Percentiles rank a stretch among this genome's conserved stretches.
phyloP scores from a whole-genome alignment of 176 grass and related monocot species.

The Cenchrus fungigraminus region DNA sequence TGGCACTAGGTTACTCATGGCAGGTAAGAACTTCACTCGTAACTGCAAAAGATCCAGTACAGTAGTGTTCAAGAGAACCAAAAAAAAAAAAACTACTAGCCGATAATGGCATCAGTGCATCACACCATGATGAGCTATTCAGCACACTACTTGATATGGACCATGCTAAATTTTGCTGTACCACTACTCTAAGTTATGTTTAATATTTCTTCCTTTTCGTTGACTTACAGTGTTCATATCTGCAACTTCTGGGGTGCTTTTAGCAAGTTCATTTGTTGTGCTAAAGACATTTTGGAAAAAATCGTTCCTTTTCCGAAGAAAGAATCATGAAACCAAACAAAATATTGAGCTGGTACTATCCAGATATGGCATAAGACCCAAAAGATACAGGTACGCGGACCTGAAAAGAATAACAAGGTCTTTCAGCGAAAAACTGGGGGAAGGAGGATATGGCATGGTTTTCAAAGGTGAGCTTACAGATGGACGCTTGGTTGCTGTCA shows the following conservation, averaged over 20 bases:
- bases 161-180: background rate
- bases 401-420: constrained; percentile 28
- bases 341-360: constrained; percentile 8
- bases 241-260: background rate
- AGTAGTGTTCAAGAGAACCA: background rate
- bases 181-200: background rate
- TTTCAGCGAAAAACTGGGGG: constrained; percentile 32
- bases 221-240: background rate
- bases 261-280: background rate
- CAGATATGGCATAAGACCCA: constrained; percentile 21
- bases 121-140: background rate
- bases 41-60: background rate
- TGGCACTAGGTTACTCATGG: constrained; percentile 6
- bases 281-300: background rate
- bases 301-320: background rate
- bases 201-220: background rate
- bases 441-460: constrained; percentile 21
- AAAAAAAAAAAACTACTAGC: background rate
- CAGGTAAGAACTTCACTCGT: constrained; percentile 10
- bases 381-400: constrained; percentile 15
- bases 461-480: constrained; percentile 20
- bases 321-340: background rate
- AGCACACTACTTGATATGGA: background rate
- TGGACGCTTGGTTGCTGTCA: constrained; percentile 7
- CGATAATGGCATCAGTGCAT: background rate